Evolutionary conservation across 2,329 filamentous ascomycete species (phyloP), one percentile per base, ranked within the genome.

Genomic region (Curvularia verruculosa): DNA sequence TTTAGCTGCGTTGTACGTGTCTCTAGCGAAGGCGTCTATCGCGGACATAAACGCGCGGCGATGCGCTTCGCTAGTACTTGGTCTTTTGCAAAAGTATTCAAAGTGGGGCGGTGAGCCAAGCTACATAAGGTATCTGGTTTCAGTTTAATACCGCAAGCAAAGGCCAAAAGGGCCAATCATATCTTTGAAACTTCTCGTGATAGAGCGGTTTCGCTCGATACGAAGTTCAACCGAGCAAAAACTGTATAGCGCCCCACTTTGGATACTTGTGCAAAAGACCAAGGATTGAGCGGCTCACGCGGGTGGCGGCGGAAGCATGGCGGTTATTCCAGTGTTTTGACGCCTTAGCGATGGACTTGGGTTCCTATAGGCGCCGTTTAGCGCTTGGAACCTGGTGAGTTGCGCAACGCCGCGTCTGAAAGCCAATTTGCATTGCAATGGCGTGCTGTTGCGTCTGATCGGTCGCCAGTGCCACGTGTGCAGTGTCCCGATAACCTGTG

Each of bases 21-120:
- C 44, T 47, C 54, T 61, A 56, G 41, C 62, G 62, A 63, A 56
- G 57, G 60, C 63, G 60, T 55, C 52, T 65, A 56, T 56, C 46
- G 54, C 47, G 52, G 48, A 50, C 34, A 28, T 15, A 29, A 12
- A 21, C 37, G 47, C 63, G 60, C 63, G 54, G 51, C 49, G 49
- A 52, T 39, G 41, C 44, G 43, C 31, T 29, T 54, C 28, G 40
- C 55, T 60, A 56, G 50, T 56, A n/a, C n/a, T n/a, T n/a, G n/a
- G n/a, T n/a, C n/a, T n/a, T n/a, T n/a, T n/a, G n/a, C n/a, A n/a
- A n/a, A n/a, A n/a, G n/a, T n/a, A n/a, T n/a, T n/a, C n/a, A n/a
- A n/a, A n/a, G n/a, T n/a, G n/a, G n/a, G n/a, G n/a, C n/a, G n/a
- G n/a, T n/a, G n/a, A n/a, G n/a, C n/a, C n/a, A n/a, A n/a, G n/a